Evolutionary conservation across 2,329 filamentous ascomycete species (phyloP).

Genomic region (Pseudomassariella vexata): DNA sequence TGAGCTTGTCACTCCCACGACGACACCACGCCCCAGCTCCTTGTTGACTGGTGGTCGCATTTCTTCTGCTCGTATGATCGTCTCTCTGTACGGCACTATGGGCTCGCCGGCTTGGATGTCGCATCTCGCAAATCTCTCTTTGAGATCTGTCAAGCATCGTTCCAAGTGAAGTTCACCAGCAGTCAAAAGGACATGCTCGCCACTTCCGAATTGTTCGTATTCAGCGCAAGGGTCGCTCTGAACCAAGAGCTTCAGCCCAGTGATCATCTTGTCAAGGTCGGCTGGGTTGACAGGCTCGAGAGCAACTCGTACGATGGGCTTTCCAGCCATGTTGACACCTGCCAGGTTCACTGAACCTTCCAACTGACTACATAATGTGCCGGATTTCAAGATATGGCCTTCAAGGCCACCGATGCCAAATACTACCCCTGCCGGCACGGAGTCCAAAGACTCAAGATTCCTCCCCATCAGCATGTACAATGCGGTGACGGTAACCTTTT

Average conservation of each 20-base stretch:
- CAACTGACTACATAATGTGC: conserved; percentile 82
- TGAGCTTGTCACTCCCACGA: conserved; percentile 70
- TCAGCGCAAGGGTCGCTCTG: conserved; percentile 94
- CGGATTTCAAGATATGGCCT: conserved; percentile 91
- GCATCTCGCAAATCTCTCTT: conserved; percentile 87
- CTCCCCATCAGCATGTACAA: conserved; percentile 96
- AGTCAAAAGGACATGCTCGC: conserved; percentile 91
- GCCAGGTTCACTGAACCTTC: conserved; percentile 87
- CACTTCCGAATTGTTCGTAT: conserved; percentile 87
- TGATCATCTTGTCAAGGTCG: conserved; percentile 92
- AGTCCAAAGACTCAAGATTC: conserved; percentile 72
- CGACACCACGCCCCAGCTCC: conserved; percentile 76
- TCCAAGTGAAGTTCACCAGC: conserved; percentile 94
- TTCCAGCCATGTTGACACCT: conserved; percentile 70
- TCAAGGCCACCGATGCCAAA: conserved; percentile 93
- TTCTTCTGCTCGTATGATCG: conserved; percentile 79
- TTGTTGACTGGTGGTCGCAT: conserved; percentile 87
- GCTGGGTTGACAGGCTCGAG: conserved; percentile 88
- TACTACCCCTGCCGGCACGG: conserved; percentile 87
- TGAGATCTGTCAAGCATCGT: conserved; percentile 84
- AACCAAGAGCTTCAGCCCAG: conserved; percentile 77
- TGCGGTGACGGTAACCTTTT: conserved; percentile 78
- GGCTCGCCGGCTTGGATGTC: conserved; percentile 91
- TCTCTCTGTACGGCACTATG: conserved; percentile 94
- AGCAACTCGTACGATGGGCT: conserved; percentile 92